Conservation (phyloP, 2,329 filamentous ascomycete species). For the Knufia fluminis region DNA sequence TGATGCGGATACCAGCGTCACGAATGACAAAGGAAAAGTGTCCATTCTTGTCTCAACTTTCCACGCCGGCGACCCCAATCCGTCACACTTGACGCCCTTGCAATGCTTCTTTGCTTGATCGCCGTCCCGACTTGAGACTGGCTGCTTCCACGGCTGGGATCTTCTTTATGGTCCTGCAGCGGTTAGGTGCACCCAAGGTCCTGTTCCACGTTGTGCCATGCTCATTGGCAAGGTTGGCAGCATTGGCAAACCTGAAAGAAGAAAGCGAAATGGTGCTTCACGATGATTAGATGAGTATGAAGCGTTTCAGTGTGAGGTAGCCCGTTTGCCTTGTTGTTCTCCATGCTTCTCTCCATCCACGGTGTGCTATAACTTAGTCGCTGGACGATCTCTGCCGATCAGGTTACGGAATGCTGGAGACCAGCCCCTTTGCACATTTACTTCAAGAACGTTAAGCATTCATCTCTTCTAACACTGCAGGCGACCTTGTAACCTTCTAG, state of each 20-base stretch:
- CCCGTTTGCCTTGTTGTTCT: neutral
- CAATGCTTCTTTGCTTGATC: slow-evolving; percentile 7
- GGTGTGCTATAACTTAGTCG: neutral
- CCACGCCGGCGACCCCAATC: slow-evolving; percentile 3
- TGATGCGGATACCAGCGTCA: slow-evolving; percentile 5
- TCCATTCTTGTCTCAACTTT: neutral
- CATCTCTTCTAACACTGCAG: neutral
- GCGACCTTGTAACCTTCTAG: neutral
- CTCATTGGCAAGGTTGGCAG: neutral
- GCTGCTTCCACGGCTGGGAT: slow-evolving; percentile 3
- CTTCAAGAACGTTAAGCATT: neutral
- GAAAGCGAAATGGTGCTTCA: neutral
- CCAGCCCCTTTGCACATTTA: slow-evolving; percentile 4
- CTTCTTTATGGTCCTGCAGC: slow-evolving; percentile 7
- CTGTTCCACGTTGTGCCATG: slow-evolving; percentile 7
- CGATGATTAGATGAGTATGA: slow-evolving; percentile 5
- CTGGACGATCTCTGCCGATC: slow-evolving; percentile 7
- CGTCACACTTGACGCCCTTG: slow-evolving; percentile 5
- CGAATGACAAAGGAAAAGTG: slow-evolving; percentile 6
- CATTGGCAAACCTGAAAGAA: neutral
- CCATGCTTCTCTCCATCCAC: neutral
- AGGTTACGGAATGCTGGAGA: neutral
- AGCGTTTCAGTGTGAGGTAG: neutral
- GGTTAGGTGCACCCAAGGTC: slow-evolving; percentile 7
- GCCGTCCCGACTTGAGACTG: neutral